These are phyloP conservation scores for Podospora bellae-mahoneyi DNA, from an alignment of 495 filamentous ascomycete genomes.

Conservation along the genomic window DNA sequence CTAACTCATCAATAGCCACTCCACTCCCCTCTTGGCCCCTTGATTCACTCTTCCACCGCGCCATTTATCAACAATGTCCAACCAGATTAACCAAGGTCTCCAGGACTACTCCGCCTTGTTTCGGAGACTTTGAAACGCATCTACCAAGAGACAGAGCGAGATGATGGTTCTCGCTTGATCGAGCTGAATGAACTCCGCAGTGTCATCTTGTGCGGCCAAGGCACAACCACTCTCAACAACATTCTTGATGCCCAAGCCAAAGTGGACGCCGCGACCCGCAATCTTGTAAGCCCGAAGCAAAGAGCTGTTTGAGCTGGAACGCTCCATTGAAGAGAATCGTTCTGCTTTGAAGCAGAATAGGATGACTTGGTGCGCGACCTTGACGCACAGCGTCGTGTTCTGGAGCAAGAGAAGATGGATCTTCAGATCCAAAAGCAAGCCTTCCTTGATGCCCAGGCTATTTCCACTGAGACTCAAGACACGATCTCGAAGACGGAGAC, in stretches of 20 bases:
- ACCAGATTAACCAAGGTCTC: neutral
- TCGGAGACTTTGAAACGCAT: neutral
- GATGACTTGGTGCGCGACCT: neutral
- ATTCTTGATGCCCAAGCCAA: neutral
- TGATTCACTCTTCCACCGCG: neutral
- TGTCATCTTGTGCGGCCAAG: neutral
- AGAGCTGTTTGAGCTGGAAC: neutral
- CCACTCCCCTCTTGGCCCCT: neutral
- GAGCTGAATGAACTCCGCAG: neutral
- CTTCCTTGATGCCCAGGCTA: neutral
- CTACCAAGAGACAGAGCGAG: neutral
- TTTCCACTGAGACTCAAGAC: neutral
- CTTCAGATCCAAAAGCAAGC: neutral
- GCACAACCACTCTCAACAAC: neutral
- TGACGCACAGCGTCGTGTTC: neutral
- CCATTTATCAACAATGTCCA: neutral
- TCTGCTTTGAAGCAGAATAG: neutral
- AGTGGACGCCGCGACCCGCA: neutral
- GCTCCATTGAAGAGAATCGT: neutral
- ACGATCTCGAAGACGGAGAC: neutral
- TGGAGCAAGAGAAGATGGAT: neutral
- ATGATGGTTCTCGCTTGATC: neutral
- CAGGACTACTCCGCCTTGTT: neutral
- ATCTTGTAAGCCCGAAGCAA: neutral
- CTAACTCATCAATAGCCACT: neutral